A percentile compares a stretch with the other conserved stretches of the same genome.
Conservation (phyloP, 2,329 filamentous ascomycete species). For the Neonectria sp. region DNA sequence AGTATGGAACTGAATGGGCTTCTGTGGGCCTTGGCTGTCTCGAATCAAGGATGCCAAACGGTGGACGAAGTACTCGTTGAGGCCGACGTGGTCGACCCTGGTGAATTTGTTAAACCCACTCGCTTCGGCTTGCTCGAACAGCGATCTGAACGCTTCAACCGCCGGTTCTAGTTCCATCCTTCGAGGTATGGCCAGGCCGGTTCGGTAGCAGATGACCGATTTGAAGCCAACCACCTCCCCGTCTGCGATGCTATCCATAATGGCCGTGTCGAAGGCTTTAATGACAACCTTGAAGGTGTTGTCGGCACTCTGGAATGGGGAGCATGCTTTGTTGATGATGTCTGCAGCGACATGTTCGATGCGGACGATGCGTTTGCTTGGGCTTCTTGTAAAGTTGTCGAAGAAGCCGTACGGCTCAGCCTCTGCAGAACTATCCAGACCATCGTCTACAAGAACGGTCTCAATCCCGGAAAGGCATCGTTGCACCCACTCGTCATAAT, state of each 20-base stretch:
- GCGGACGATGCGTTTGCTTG: conserved; percentile 81
- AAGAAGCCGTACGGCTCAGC: conserved; percentile 76
- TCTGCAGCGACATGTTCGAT: conserved; percentile 81
- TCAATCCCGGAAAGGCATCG: conserved; percentile 81
- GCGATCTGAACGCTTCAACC: conserved; percentile 55
- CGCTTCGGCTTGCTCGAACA: conserved; percentile 48
- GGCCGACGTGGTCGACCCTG: conserved; percentile 72
- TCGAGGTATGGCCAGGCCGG: conserved; percentile 74
- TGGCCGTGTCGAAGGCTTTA: conserved; percentile 56
- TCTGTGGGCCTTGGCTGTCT: conserved; percentile 64
- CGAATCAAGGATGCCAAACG: conserved; percentile 72
- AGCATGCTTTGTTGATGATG: conserved; percentile 66
- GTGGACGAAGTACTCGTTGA: conserved; percentile 81
- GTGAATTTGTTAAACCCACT: conserved; percentile 55
- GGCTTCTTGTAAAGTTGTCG: conserved; percentile 73
- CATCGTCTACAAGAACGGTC: conserved; percentile 84
- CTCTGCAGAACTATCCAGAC: conserved; percentile 70
- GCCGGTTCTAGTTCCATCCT: conserved; percentile 60
- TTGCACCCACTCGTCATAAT: conserved; percentile 71
- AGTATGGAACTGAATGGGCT: conserved; percentile 88
- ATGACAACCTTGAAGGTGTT: conserved; percentile 54
- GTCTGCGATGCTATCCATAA: conserved; percentile 73
- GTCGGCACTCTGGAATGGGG: conserved; percentile 47
- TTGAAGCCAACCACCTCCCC: conserved; percentile 84
- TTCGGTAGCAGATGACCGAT: conserved; percentile 86